phyloP scores from a whole-genome alignment of 306 rosid species.

The Inga oerstediana region DNA sequence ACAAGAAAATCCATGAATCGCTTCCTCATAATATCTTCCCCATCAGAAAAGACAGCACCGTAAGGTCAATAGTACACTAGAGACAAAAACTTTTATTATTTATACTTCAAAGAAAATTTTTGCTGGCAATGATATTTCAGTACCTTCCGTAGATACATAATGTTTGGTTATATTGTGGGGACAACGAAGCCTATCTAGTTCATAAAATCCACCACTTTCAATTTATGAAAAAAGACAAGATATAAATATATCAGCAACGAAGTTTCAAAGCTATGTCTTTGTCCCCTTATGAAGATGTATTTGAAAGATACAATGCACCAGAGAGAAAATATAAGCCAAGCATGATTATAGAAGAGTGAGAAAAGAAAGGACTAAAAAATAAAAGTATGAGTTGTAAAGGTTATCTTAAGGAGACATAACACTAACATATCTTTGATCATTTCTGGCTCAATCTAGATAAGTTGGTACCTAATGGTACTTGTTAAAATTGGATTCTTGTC shows the following conservation, averaged over 20 bases:
- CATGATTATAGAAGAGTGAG: not conserved
- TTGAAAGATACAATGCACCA: conserved; percentile 20
- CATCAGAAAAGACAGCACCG: conserved; percentile 26
- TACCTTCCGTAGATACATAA: conserved; percentile 5
- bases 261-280: conserved; percentile 19
- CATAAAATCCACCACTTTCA: conserved; percentile 26
- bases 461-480: conserved; percentile 5
- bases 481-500: not conserved
- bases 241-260: conserved; percentile 4
- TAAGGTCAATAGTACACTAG: conserved; percentile 25
- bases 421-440: conserved; percentile 10
- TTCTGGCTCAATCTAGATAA: not conserved
- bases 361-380: too few relatives aligned
- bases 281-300: conserved; percentile 30
- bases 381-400: conserved; percentile 20
- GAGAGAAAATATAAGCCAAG: conserved; percentile 29
- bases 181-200: conserved; percentile 16
- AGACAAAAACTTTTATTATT: conserved; percentile 22
- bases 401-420: conserved; percentile 7
- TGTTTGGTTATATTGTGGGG: not conserved
- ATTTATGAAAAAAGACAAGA: conserved; percentile 32
- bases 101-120: not conserved
- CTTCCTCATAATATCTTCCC: conserved; percentile 24
- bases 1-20: conserved; percentile 31
- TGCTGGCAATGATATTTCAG: conserved; percentile 31